Percentiles rank a stretch among this genome's conserved stretches.
Conservation (phyloP, 345 rosid species). For the Stellera chamaejasme region DNA sequence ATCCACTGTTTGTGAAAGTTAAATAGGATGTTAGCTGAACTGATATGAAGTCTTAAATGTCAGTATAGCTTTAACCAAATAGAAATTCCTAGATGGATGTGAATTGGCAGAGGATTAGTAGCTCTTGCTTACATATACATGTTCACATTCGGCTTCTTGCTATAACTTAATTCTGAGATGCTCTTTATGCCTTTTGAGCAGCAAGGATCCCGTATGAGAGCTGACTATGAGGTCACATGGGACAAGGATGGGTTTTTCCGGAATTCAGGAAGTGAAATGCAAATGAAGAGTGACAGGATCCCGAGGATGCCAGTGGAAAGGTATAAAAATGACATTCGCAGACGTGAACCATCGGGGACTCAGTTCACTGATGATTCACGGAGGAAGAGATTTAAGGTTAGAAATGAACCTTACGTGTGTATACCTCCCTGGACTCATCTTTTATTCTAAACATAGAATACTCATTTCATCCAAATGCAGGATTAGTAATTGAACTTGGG, state of each 20-base stretch:
- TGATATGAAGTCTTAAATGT: no score
- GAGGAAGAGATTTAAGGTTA: constrained; percentile 83
- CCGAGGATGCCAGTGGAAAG: constrained; percentile 20
- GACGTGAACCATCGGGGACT: constrained; percentile 24
- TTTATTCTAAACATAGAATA: not conserved
- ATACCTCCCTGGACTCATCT: not conserved
- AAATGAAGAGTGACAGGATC: constrained; percentile 28
- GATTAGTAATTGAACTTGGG: constrained; percentile 3
- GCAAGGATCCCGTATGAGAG: constrained; percentile 79
- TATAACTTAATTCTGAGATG: not conserved
- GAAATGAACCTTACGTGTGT: constrained; percentile 5
- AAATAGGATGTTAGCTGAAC: no score
- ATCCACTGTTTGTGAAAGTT: no score
- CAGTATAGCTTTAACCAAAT: no score
- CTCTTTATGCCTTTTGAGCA: constrained; percentile 21
- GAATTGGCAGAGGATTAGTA: no score
- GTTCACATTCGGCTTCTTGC: no score
- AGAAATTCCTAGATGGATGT: no score
- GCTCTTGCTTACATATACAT: no score
- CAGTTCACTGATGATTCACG: constrained; percentile 39
- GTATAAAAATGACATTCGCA: constrained; percentile 34
- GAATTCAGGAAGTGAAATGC: constrained; percentile 37
- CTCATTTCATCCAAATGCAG: constrained; percentile 6
- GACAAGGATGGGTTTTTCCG: constrained; percentile 67
- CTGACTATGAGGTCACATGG: constrained; percentile 83